Evolutionary conservation across 2,329 filamentous ascomycete genomes (phyloP).

Genomic region (Xylaria digitata): DNA sequence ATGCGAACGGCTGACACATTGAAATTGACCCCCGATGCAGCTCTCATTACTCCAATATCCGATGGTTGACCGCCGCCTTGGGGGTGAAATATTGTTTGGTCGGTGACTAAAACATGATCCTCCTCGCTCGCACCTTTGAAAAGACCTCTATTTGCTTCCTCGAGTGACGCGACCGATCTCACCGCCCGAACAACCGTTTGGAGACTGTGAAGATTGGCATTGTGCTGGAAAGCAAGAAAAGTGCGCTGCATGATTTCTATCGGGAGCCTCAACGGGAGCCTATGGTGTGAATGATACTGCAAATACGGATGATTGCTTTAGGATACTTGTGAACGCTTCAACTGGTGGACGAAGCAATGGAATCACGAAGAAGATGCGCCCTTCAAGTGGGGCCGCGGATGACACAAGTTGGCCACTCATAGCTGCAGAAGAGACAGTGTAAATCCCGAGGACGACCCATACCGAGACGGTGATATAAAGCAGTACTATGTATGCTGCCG

Average conservation of each 20-base stretch:
- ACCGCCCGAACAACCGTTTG: slow-evolving; percentile 55
- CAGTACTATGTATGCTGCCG: slow-evolving; percentile 5
- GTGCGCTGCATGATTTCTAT: slow-evolving; percentile 51
- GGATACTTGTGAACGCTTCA: slow-evolving; percentile 3
- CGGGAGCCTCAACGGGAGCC: not conserved
- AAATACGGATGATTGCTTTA: not conserved
- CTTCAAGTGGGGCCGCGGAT: slow-evolving; percentile 30
- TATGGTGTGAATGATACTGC: slow-evolving; percentile 2
- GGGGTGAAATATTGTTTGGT: slow-evolving; percentile 78
- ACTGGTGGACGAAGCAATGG: slow-evolving; percentile 17
- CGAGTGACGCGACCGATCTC: slow-evolving; percentile 60
- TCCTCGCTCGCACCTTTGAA: slow-evolving; percentile 67
- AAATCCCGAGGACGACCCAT: slow-evolving; percentile 7
- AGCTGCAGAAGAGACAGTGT: slow-evolving; percentile 10
- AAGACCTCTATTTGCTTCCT: slow-evolving; percentile 63
- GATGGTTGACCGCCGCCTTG: slow-evolving; percentile 81
- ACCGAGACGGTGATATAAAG: slow-evolving; percentile 6
- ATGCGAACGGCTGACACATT: slow-evolving; percentile 68
- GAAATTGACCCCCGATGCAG: slow-evolving; percentile 54
- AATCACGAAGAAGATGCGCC: slow-evolving; percentile 33
- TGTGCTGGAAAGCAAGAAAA: slow-evolving; percentile 54
- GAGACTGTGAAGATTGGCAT: slow-evolving; percentile 49
- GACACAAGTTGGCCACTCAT: slow-evolving; percentile 32
- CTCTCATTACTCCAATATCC: slow-evolving; percentile 69
- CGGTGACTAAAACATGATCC: slow-evolving; percentile 69